Percentiles rank a stretch among this genome's conserved stretches.
Evolutionary conservation across 352 stramenopile species (phyloP).

Genomic region (Globisporangium middletonii): DNA sequence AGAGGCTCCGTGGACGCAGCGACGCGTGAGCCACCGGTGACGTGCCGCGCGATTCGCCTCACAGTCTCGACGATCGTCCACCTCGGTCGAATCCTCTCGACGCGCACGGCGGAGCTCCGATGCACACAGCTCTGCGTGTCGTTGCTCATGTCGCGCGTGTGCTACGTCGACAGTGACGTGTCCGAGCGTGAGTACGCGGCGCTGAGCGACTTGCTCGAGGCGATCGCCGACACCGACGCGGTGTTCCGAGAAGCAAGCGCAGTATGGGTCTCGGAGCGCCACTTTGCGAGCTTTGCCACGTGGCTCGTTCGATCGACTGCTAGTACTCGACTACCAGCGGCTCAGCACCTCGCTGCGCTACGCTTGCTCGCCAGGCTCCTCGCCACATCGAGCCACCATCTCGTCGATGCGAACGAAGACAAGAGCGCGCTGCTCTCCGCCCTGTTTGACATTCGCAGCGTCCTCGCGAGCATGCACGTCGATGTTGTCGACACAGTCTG

Average conservation of each 20-base stretch:
- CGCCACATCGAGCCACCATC: too few relatives aligned
- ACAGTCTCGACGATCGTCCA: slow-evolving; percentile 4
- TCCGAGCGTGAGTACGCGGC: not conserved
- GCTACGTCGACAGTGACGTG: slow-evolving; percentile 5
- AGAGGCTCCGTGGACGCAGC: not conserved
- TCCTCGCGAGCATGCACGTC: not conserved
- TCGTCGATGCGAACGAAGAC: too few relatives aligned
- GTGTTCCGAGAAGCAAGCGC: not conserved
- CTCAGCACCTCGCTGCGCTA: not conserved
- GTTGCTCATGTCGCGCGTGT: slow-evolving; percentile 6
- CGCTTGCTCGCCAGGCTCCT: not conserved
- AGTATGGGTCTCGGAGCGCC: not conserved
- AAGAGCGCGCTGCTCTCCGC: not conserved
- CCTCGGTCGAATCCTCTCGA: slow-evolving; percentile 4
- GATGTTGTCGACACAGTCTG: slow-evolving; percentile 11
- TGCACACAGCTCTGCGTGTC: slow-evolving; percentile 8
- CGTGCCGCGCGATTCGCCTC: slow-evolving; percentile 1
- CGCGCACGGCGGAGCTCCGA: not conserved
- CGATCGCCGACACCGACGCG: not conserved
- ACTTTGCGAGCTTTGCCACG: not conserved
- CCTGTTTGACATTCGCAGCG: not conserved
- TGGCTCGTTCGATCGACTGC: not conserved
- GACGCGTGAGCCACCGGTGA: not conserved
- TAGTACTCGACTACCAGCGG: not conserved
- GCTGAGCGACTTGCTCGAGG: slow-evolving; percentile 1